Conservation (phyloP, 306 rosid genomes). For the Calophaca sinica region DNA sequence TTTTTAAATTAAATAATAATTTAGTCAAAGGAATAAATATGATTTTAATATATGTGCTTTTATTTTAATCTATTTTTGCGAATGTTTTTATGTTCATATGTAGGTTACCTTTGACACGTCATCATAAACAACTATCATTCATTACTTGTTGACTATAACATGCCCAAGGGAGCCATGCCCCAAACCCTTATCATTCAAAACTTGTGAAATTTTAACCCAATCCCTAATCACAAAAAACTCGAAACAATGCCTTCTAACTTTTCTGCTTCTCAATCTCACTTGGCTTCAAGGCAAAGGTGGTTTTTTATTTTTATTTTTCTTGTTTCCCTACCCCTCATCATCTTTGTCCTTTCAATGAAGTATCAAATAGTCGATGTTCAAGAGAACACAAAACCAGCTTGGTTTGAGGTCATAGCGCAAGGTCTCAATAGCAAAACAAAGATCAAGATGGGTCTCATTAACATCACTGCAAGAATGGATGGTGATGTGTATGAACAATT, state of each 20-base stretch:
- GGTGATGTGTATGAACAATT: conserved; percentile 7
- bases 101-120: not conserved
- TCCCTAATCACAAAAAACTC: not conserved
- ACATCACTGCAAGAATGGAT: conserved; percentile 31
- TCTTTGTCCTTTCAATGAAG: conserved; percentile 1
- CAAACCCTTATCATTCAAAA: conserved; percentile 4
- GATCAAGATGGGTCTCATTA: conserved; percentile 67
- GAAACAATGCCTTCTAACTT: conserved; percentile 50
- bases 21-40: too few species aligned
- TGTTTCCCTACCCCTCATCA: not conserved
- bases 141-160: conserved; percentile 16
- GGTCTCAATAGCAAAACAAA: conserved; percentile 13
- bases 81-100: not conserved
- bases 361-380: conserved; percentile 6
- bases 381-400: conserved; percentile 15
- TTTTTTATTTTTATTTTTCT: not conserved
- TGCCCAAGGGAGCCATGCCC: not conserved
- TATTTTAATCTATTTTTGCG: too few species aligned
- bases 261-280: not conserved
- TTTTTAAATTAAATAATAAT: too few species aligned
- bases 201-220: conserved; percentile 10
- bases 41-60: too few species aligned
- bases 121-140: conserved; percentile 5
- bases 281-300: not conserved
- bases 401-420: conserved; percentile 54